phyloP scores from a whole-genome alignment of 176 grass and related monocot genomes.

The Cymbopogon citratus region DNA sequence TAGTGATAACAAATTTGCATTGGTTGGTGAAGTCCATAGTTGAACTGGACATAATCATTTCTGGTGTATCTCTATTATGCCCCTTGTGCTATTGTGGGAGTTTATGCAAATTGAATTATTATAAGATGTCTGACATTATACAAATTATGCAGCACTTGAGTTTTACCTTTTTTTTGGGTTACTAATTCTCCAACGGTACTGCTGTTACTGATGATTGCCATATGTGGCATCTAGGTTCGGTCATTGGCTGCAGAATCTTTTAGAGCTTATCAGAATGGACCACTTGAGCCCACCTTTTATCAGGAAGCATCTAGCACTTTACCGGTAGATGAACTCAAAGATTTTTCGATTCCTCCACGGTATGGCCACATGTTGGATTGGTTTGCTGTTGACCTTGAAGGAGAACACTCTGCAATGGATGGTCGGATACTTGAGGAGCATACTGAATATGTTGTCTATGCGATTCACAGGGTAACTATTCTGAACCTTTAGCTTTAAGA shows the following conservation, averaged over 20 bases:
- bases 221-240: slow-evolving; percentile 64
- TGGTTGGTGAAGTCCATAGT: background rate
- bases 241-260: slow-evolving; percentile 88
- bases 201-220: background rate
- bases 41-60: background rate
- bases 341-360: slow-evolving; percentile 51
- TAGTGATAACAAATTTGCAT: background rate
- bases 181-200: background rate
- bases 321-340: slow-evolving; percentile 34
- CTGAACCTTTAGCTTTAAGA: slow-evolving; percentile 22
- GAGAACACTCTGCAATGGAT: slow-evolving; percentile 97
- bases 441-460: slow-evolving; percentile 88
- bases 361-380: slow-evolving; percentile 71
- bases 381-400: slow-evolving; percentile 98
- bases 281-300: slow-evolving; percentile 74
- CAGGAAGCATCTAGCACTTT: slow-evolving; percentile 53
- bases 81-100: slow-evolving; percentile 2
- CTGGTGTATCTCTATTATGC: background rate
- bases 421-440: slow-evolving; percentile 93
- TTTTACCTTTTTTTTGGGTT: slow-evolving; percentile 22
- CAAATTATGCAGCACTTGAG: background rate
- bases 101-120: slow-evolving; percentile 5
- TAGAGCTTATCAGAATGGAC: slow-evolving; percentile 87
- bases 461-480: slow-evolving; percentile 78
- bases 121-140: background rate